Evolutionary conservation across 257 asterid species (phyloP).

Genomic region (Anisodus tanguticus): DNA sequence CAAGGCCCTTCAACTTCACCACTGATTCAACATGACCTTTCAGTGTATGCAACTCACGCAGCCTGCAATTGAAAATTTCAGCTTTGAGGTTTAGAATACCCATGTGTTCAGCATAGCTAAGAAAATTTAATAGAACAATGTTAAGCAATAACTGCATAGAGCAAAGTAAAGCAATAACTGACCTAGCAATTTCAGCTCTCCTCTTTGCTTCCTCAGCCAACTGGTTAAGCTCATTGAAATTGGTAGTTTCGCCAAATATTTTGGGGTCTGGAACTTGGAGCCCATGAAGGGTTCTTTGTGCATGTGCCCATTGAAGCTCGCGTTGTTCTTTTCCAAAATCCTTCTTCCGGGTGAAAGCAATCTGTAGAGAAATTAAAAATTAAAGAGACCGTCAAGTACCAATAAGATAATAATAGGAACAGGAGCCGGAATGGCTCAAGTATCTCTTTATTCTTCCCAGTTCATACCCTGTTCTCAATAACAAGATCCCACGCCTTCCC

Average conservation of each 20-base stretch:
- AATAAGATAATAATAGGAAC: not conserved
- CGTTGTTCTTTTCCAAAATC: slow-evolving; percentile 98
- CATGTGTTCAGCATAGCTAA: not conserved
- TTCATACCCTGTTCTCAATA: slow-evolving; percentile 80
- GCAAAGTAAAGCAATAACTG: no score
- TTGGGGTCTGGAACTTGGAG: slow-evolving; percentile 92
- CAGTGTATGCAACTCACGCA: slow-evolving; percentile 83
- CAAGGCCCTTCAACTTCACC: slow-evolving; percentile 94
- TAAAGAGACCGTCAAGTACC: not conserved
- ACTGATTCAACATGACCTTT: slow-evolving; percentile 97
- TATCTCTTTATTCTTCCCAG: not conserved
- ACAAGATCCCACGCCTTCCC: slow-evolving; percentile 99
- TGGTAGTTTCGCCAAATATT: slow-evolving; percentile 68
- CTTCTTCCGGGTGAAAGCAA: slow-evolving; percentile 92
- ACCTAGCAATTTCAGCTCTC: slow-evolving; percentile 98
- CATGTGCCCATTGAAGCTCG: slow-evolving; percentile 97
- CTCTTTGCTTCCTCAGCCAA: slow-evolving; percentile 98
- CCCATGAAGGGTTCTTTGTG: slow-evolving; percentile 96
- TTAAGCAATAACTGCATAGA: not conserved
- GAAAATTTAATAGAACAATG: not conserved
- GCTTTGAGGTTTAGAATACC: not conserved
- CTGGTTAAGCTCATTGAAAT: slow-evolving; percentile 89
- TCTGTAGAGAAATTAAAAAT: slow-evolving; percentile 46
- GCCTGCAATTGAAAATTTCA: slow-evolving; percentile 46
- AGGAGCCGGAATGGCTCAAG: not conserved